Base-by-base conservation (phyloP, 2,329 filamentous ascomycete genomes). In the Corniculantispora saksenae region DNA sequence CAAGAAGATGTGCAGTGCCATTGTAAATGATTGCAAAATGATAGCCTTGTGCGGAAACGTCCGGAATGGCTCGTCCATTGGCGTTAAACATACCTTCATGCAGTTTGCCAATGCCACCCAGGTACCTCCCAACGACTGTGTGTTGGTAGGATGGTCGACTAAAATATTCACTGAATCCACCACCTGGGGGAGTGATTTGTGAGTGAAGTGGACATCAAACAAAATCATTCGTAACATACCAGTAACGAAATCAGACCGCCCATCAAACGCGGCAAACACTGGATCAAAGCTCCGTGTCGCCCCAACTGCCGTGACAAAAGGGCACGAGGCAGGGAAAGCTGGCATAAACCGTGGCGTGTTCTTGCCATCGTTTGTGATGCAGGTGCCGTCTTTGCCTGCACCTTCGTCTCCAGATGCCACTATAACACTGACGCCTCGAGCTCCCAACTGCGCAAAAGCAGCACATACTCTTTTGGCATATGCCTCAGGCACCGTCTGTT, bases 361-460 rank as follows among this genome's bases (percentile, higher is more conserved):
- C 13, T 56, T 15, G 6, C 66, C 62, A 38, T 66, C 66, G 4
- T 60, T 64, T 4, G 29, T 35, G 10, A 66, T 21, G 47, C 64
- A 66, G 19, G 17, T 55, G 13, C 59, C 53, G 5, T 64, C 32
- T 17, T 38, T 43, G 15, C 62, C 68, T 0, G 55, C 59, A 45
- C 67, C 67, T 12, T 64, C 32, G 21, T 91, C 89, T 3, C 89
- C 89, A 25, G 83, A 85, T 15, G 83, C 82, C 72, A 88, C 86
- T 62, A 91, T 79, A 13, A 91, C 78, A 0, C 85, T 84, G 19
- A 90, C 84, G 3, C 89, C 89, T 17, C 88, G 84, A 0, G 84
- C 84, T 19, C 86, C 87, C 12, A 91, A 82, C 70, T 89, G 85
- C 6, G 84, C 86, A 66, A 89, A 87, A 50, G 87, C 78, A 69